phyloP scores from a whole-genome alignment of 768 basidiomycete species.

The Leucogyrophana mollusca region DNA sequence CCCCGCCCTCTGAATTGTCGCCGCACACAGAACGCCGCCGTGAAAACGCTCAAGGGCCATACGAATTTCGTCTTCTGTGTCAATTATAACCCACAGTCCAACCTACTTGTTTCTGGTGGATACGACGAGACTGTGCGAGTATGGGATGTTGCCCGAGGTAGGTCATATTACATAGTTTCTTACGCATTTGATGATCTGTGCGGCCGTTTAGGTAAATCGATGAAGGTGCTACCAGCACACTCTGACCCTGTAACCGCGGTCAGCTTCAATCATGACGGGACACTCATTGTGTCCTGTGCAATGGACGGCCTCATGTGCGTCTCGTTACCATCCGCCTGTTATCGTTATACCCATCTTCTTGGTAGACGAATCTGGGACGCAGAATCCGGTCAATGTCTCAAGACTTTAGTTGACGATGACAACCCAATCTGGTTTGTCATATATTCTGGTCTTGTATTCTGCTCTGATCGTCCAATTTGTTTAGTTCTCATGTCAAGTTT shows the following conservation, averaged over 20 bases:
- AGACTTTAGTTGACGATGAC: conserved; percentile 94
- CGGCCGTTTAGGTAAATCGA: conserved; percentile 58
- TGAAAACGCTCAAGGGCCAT: conserved; percentile 77
- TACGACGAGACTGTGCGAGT: conserved; percentile 95
- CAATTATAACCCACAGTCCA: conserved; percentile 87
- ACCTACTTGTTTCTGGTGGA: conserved; percentile 88
- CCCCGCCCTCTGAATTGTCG: neutral
- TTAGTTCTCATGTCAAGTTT: conserved; percentile 84
- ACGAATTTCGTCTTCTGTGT: conserved; percentile 95
- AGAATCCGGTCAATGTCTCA: conserved; percentile 95
- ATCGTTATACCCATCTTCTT: neutral
- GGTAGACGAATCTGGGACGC: conserved; percentile 95
- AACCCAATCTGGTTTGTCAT: conserved; percentile 75
- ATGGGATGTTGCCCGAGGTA: conserved; percentile 95
- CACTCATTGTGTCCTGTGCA: conserved; percentile 89
- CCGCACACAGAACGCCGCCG: conserved; percentile 47
- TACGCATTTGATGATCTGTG: neutral
- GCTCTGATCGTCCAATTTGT: conserved; percentile 7
- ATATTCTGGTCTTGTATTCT: conserved; percentile 4
- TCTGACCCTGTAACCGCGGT: conserved; percentile 97
- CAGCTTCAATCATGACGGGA: conserved; percentile 92
- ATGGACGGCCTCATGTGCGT: conserved; percentile 97
- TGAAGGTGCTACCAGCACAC: conserved; percentile 91
- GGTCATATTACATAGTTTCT: conserved; percentile 5
- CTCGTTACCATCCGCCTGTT: neutral